Evolutionary conservation across 768 basidiomycete species (phyloP).

Genomic region (Russula sp.): DNA sequence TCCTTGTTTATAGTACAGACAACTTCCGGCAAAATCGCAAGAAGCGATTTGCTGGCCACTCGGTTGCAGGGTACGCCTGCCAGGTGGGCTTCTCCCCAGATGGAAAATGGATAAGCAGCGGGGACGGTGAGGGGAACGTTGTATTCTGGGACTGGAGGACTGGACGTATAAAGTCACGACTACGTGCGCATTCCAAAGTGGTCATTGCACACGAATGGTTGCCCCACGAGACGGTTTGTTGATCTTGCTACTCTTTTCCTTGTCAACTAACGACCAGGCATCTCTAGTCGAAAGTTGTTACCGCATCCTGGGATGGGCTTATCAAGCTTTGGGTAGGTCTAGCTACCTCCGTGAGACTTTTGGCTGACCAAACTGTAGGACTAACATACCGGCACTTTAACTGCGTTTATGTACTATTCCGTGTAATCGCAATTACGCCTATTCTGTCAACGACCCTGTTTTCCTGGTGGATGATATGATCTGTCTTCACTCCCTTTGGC

Average conservation of each 20-base stretch:
- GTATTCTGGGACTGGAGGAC: constrained; percentile 99
- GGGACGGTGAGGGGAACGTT: constrained; percentile 91
- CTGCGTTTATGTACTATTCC: constrained; percentile 7
- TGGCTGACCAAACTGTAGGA: constrained; percentile 25
- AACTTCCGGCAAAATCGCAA: constrained; percentile 99
- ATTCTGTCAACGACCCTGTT: background rate
- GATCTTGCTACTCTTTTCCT: constrained; percentile 16
- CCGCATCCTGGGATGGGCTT: constrained; percentile 95
- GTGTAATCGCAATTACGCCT: constrained; percentile 10
- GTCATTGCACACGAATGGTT: constrained; percentile 98
- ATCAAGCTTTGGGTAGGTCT: constrained; percentile 93
- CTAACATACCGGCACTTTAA: constrained; percentile 10
- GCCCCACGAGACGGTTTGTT: constrained; percentile 85
- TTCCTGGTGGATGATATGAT: background rate
- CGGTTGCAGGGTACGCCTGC: constrained; percentile 95
- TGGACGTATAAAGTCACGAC: constrained; percentile 87
- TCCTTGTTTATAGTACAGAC: constrained; percentile 94
- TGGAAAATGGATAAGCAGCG: constrained; percentile 97
- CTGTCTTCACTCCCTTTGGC: background rate
- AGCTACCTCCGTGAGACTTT: background rate
- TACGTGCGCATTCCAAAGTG: constrained; percentile 92
- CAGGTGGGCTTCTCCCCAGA: constrained; percentile 97
- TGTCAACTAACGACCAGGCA: constrained; percentile 6
- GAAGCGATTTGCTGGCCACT: constrained; percentile 97
- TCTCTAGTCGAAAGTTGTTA: constrained; percentile 88